Evolutionary conservation across 768 basidiomycete genomes (phyloP).

Genomic region (Naganishia friedmannii): DNA sequence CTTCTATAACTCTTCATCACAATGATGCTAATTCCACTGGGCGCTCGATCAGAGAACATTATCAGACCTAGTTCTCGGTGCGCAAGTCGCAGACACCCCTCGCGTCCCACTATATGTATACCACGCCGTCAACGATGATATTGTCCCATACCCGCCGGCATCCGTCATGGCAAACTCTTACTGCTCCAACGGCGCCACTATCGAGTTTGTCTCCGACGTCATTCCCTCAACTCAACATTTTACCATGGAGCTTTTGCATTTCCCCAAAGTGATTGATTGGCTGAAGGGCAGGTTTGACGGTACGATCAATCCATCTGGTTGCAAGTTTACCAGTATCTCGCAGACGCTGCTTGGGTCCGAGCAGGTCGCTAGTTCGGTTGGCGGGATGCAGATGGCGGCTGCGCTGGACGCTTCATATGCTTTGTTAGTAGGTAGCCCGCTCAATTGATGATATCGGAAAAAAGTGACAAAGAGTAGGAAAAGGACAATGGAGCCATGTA

Average conservation of each 20-base stretch:
- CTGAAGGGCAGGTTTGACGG: constrained; percentile 17
- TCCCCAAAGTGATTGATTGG: constrained; percentile 15
- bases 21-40: neutral
- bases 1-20: neutral
- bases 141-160: constrained; percentile 4
- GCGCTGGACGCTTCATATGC: neutral
- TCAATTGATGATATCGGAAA: neutral
- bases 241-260: constrained; percentile 13
- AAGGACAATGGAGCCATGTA: too few relatives aligned
- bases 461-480: too few relatives aligned
- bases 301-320: constrained; percentile 9
- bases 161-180: constrained; percentile 3
- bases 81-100: constrained; percentile 10
- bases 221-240: constrained; percentile 9
- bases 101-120: constrained; percentile 6
- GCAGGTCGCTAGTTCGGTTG: constrained; percentile 14
- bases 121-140: constrained; percentile 17
- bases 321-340: constrained; percentile 13
- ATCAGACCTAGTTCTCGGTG: neutral
- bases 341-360: constrained; percentile 9
- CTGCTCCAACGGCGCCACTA: constrained; percentile 11
- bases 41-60: neutral
- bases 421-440: neutral
- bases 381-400: constrained; percentile 1
- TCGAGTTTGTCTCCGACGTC: constrained; percentile 17